phyloP scores from a whole-genome alignment of 2,329 filamentous ascomycete species.

The Penicillium digitatum region DNA sequence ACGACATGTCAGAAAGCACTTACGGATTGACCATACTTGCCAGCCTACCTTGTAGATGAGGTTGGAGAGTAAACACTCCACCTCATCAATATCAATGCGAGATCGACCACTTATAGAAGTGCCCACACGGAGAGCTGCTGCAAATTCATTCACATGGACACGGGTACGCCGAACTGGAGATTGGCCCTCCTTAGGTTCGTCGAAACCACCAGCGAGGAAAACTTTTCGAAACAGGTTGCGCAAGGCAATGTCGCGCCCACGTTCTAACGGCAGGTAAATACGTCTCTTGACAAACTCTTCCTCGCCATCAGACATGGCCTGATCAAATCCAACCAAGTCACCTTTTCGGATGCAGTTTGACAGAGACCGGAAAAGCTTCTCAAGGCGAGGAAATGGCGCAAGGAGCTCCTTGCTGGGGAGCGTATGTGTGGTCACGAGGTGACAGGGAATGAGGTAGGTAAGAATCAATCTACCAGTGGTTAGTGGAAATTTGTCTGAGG shows the following conservation, averaged over 20 bases:
- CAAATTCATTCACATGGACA: constrained; percentile 78
- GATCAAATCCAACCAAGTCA: constrained; percentile 78
- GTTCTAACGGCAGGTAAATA: constrained; percentile 91
- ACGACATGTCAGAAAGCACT: constrained; percentile 14
- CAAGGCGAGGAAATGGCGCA: constrained; percentile 68
- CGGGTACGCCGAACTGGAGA: constrained; percentile 63
- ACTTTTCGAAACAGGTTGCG: constrained; percentile 91
- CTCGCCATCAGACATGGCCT: constrained; percentile 74
- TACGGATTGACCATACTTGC: background rate
- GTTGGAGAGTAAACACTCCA: constrained; percentile 91
- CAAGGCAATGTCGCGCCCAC: constrained; percentile 84
- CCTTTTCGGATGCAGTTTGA: constrained; percentile 74
- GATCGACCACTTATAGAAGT: constrained; percentile 51
- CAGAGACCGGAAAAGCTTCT: constrained; percentile 73
- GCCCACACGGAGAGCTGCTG: constrained; percentile 73
- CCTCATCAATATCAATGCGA: constrained; percentile 78
- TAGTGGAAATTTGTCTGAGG: constrained; percentile 15
- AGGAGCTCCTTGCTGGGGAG: constrained; percentile 72
- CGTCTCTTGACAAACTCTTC: constrained; percentile 89
- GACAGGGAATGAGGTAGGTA: constrained; percentile 90
- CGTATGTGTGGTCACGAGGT: constrained; percentile 80
- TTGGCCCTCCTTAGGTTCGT: constrained; percentile 67
- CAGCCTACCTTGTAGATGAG: constrained; percentile 90
- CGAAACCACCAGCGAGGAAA: constrained; percentile 77
- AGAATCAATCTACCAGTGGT: constrained; percentile 67